Base-by-base conservation (phyloP, 2,329 filamentous ascomycete genomes). In the Geoglossum cookeanum region DNA sequence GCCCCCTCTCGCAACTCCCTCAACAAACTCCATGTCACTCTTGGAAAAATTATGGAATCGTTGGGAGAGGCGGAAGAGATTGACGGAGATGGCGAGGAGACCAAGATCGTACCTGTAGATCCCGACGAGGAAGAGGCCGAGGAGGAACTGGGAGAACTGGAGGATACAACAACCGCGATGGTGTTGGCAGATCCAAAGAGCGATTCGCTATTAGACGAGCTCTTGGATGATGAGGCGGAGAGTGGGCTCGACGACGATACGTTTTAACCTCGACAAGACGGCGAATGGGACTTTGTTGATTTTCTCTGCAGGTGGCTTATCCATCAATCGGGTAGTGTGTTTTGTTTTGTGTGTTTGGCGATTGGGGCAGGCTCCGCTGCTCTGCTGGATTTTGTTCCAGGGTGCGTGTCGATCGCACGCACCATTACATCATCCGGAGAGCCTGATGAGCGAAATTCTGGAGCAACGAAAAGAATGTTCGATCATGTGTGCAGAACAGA, bases 11-110 rank as follows among this genome's bases (percentile, higher is more conserved):
- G 74, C 4, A 78, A 78, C 52, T 69, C 72, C 27, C 68, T 81
- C n/a, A 72, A 74, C 59, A 81, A 80, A 61, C 62, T 83, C 1
- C 72, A 74, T 58, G 65, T 66, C 22, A 64, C 64, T 6, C 63
- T 83, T 9, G 71, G 76, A 57, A 78, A 81, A 62, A 72, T 77
- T 13, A 71, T 81, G 58, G 58, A 73, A 71, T 64, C 63, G 57
- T 65, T 66, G 3, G 64, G 62, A 17, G 64, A 68, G 61, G 62
- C 64, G 15, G 66, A 64, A 22, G 65, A 64, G 11, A 65, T 63
- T 5, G 65, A 63, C 22, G 63, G 58, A 5, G 67, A 67, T 44
- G 66, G 66, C 11, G 55, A 57, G 17, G 47, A 22, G 42, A 57
- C 22, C 17, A 57, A 51, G n/a, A 27, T 45, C 6, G 22, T 37